phyloP scores from a whole-genome alignment of 75 land plant genomes.

The Sequoia sempervirens region DNA sequence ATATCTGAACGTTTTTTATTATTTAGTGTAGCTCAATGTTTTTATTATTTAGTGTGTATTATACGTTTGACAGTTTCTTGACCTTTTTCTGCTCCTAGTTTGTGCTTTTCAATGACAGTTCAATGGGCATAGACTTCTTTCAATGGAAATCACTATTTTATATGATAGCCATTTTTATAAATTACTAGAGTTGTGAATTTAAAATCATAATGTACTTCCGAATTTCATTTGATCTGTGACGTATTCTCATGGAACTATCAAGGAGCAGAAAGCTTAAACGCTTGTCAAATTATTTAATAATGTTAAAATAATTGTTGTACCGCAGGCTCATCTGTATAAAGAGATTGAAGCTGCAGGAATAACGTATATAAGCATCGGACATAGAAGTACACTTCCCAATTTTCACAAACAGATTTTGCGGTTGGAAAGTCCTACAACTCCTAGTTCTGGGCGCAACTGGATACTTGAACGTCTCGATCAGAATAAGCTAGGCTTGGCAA shows the following conservation, averaged over 20 bases:
- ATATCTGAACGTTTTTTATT: too few relatives aligned
- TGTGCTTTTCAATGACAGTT: background rate
- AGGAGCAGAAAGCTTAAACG: background rate
- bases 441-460: conserved; percentile 37
- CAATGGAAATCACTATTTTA: background rate
- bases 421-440: conserved; percentile 4
- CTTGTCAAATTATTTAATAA: background rate
- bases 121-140: background rate
- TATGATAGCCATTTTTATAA: background rate
- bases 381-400: conserved; percentile 56
- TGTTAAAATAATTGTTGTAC: background rate
- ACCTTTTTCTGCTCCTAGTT: background rate
- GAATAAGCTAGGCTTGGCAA: conserved; percentile 2
- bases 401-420: conserved; percentile 57
- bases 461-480: conserved; percentile 30
- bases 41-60: too few relatives aligned
- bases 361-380: conserved; percentile 85
- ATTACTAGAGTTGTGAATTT: background rate
- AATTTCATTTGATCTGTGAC: background rate
- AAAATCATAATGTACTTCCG: background rate
- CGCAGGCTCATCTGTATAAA: conserved; percentile 72
- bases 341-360: conserved; percentile 64
- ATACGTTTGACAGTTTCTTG: background rate
- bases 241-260: background rate
- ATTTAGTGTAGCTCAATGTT: too few relatives aligned